Conservation (phyloP, 2,329 filamentous ascomycete genomes). For the Metarhizium guizhouense region DNA sequence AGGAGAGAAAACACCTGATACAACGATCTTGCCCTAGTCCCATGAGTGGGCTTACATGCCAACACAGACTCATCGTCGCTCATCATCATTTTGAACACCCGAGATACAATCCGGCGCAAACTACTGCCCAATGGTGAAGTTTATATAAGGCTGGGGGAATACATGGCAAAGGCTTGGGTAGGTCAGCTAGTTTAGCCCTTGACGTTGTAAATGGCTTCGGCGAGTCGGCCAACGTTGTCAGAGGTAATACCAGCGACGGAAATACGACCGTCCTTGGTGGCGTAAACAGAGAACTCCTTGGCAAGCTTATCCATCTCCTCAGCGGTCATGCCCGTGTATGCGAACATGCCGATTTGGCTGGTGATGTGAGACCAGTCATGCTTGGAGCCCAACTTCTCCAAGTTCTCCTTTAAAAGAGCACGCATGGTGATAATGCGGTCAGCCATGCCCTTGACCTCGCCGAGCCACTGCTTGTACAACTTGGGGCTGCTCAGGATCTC, state of each 20-base stretch:
- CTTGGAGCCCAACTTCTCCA: constrained; percentile 90
- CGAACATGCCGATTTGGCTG: constrained; percentile 98
- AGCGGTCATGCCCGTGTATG: constrained; percentile 86
- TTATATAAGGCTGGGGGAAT: neutral
- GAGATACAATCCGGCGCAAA: neutral
- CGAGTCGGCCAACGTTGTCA: constrained; percentile 70
- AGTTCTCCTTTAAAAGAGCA: constrained; percentile 83
- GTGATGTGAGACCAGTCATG: constrained; percentile 99
- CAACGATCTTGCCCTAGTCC: neutral
- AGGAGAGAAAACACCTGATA: neutral
- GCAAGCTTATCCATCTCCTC: constrained; percentile 88
- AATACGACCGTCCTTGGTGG: constrained; percentile 85
- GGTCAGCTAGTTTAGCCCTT: constrained; percentile 44
- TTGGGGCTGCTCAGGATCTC: constrained; percentile 80
- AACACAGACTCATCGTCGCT: neutral
- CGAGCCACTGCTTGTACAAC: constrained; percentile 89
- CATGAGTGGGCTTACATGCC: neutral
- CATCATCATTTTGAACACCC: neutral
- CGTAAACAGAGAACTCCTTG: constrained; percentile 96
- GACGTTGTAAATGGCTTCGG: constrained; percentile 77
- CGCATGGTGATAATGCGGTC: constrained; percentile 99
- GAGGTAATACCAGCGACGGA: constrained; percentile 77
- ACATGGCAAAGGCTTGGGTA: neutral
- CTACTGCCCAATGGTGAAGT: neutral
- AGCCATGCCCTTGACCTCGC: constrained; percentile 96